These are phyloP conservation scores for Skeletonema grethae DNA, from an alignment of 108 stramenopile genomes.

Conservation along the genomic window DNA sequence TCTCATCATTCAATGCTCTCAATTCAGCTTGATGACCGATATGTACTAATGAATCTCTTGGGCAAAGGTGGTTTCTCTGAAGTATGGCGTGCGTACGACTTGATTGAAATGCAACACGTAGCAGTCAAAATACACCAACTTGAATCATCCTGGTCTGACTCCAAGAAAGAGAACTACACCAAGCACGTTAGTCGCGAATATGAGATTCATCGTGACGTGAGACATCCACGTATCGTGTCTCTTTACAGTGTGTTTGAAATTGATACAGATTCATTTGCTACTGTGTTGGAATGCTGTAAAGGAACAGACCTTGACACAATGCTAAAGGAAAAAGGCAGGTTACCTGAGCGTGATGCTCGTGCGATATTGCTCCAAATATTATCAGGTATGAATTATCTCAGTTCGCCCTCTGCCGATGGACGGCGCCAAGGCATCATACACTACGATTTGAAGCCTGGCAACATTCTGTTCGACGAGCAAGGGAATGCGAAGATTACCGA, in stretches of 20 bases:
- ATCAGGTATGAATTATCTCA: conserved; percentile 93
- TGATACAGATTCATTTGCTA: conserved; percentile 95
- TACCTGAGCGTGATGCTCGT: conserved; percentile 93
- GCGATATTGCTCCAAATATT: conserved; percentile 94
- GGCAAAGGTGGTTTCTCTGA: conserved; percentile 99
- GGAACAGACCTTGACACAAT: conserved; percentile 93
- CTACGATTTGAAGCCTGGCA: conserved; percentile 93
- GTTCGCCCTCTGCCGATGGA: conserved; percentile 80
- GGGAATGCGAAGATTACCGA: conserved; percentile 99
- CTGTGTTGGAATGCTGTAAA: conserved; percentile 95
- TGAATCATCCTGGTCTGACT: conserved; percentile 93
- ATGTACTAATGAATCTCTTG: conserved; percentile 86
- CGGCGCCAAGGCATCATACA: conserved; percentile 95
- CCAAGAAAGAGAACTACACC: conserved; percentile 95
- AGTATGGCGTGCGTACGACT: conserved; percentile 97
- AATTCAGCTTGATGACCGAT: conserved; percentile 85
- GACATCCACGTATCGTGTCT: conserved; percentile 97
- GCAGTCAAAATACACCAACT: conserved; percentile 99
- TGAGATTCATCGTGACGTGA: conserved; percentile 94
- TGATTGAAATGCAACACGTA: conserved; percentile 80
- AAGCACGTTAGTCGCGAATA: conserved; percentile 98
- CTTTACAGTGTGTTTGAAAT: conserved; percentile 99
- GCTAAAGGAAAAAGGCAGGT: conserved; percentile 76
- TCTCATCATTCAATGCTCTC: neutral
- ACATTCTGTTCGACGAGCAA: conserved; percentile 93